phyloP scores from a whole-genome alignment of 768 basidiomycete genomes.

The Termitomyces bulborhizus region DNA sequence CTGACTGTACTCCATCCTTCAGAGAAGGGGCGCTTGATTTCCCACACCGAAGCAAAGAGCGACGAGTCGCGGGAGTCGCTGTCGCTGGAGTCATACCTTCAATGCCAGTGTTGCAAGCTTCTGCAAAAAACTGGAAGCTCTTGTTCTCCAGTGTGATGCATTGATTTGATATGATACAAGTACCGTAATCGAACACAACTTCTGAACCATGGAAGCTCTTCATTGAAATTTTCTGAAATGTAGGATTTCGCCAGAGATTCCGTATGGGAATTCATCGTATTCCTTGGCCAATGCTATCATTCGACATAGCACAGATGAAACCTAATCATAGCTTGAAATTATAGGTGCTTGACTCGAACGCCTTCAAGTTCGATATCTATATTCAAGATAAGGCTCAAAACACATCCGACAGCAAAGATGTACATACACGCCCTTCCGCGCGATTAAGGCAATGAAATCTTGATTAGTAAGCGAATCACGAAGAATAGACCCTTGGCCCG shows the following conservation, averaged over 20 bases:
- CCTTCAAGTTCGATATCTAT: conserved; percentile 27
- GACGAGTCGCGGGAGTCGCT: conserved; percentile 17
- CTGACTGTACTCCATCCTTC: conserved; percentile 37
- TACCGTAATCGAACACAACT: conserved; percentile 22
- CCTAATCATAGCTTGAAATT: conserved; percentile 34
- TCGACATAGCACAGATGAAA: conserved; percentile 26
- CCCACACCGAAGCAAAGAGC: conserved; percentile 44
- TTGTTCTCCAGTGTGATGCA: conserved; percentile 27
- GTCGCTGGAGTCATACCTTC: neutral
- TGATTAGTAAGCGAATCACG: too few relatives aligned
- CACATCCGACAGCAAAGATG: too few relatives aligned
- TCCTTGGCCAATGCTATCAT: conserved; percentile 41
- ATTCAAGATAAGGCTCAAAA: too few relatives aligned
- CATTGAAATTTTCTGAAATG: conserved; percentile 34
- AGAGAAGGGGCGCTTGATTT: conserved; percentile 30
- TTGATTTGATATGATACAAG: neutral
- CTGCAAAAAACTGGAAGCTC: conserved; percentile 17
- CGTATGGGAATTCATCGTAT: conserved; percentile 35
- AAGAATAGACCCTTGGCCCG: too few relatives aligned
- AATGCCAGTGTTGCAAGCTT: neutral
- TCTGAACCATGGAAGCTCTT: conserved; percentile 20
- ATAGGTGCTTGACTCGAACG: conserved; percentile 49
- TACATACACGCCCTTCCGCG: too few relatives aligned
- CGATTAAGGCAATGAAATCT: too few relatives aligned
- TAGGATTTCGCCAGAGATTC: conserved; percentile 34